Conservation (phyloP, 148 eudicot species). For the Fagopyrum esculentum region DNA sequence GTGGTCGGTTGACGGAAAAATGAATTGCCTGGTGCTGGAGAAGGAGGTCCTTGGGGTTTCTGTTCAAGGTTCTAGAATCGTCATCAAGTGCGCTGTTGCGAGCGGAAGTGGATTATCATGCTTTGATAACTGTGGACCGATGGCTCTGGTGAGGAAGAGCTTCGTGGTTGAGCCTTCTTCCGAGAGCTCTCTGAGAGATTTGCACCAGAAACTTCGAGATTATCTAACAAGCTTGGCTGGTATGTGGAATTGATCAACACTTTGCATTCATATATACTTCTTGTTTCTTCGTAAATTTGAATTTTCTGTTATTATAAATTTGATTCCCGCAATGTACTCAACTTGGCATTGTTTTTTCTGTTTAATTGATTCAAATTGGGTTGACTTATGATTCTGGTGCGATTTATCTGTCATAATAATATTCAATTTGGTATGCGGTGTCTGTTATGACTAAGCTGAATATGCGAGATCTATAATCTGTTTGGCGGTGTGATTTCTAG, state of each 20-base stretch:
- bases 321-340: neutral
- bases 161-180: constrained; percentile 43
- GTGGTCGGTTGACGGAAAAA: constrained; percentile 44
- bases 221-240: constrained; percentile 19
- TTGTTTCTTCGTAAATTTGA: neutral
- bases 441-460: neutral
- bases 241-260: neutral
- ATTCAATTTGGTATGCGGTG: neutral
- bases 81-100: constrained; percentile 37
- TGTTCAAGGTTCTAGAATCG: constrained; percentile 40
- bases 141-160: constrained; percentile 31
- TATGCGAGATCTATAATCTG: neutral
- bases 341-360: neutral
- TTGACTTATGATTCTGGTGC: neutral
- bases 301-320: neutral
- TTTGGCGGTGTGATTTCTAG: neutral
- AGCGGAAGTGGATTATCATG: constrained; percentile 27
- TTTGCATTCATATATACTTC: neutral
- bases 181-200: constrained; percentile 24
- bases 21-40: constrained; percentile 32
- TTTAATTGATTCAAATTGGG: neutral
- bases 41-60: constrained; percentile 68
- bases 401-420: neutral
- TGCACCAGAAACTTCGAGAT: constrained; percentile 41
- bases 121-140: constrained; percentile 6